phyloP scores from a whole-genome alignment of 192 early-diverging fungal genomes.

The Thoreauomyces humboldtii region DNA sequence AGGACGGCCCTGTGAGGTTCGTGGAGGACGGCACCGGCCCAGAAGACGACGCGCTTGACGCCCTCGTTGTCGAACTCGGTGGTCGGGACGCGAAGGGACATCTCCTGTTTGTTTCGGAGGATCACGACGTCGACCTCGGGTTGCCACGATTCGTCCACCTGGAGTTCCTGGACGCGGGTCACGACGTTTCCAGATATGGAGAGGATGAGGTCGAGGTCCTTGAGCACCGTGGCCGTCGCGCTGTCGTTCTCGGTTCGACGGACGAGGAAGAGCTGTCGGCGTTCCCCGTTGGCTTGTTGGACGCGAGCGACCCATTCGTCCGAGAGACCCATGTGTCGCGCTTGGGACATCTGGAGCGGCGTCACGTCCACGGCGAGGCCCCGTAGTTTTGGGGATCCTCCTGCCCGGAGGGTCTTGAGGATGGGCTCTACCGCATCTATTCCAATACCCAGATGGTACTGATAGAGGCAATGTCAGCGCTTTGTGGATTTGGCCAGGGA shows the following conservation, averaged over 20 bases:
- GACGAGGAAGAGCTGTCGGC: constrained; percentile 49
- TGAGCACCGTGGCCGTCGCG: constrained; percentile 34
- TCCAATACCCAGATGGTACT: constrained; percentile 40
- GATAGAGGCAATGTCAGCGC: too few relatives aligned
- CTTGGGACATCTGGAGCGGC: constrained; percentile 43
- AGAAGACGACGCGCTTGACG: constrained; percentile 69
- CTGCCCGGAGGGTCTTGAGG: constrained; percentile 23
- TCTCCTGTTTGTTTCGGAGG: constrained; percentile 70
- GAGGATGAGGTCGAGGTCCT: constrained; percentile 52
- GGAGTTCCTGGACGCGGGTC: constrained; percentile 36
- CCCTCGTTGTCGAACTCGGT: constrained; percentile 36
- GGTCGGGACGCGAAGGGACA: constrained; percentile 64
- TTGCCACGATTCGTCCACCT: constrained; percentile 30
- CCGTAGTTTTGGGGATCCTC: constrained; percentile 15
- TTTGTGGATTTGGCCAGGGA: too few relatives aligned
- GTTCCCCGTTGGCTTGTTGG: constrained; percentile 34
- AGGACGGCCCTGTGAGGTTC: constrained; percentile 51
- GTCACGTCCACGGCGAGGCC: constrained; percentile 50
- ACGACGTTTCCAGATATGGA: constrained; percentile 36
- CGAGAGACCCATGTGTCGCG: constrained; percentile 46
- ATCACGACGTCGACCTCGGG: constrained; percentile 39
- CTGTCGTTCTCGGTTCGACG: constrained; percentile 39
- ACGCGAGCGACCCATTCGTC: constrained; percentile 49
- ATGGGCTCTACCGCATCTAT: constrained; percentile 37
- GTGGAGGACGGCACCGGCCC: constrained; percentile 63